Base-by-base conservation (phyloP, 2,329 filamentous ascomycete genomes). In the Trichoderma gracile region DNA sequence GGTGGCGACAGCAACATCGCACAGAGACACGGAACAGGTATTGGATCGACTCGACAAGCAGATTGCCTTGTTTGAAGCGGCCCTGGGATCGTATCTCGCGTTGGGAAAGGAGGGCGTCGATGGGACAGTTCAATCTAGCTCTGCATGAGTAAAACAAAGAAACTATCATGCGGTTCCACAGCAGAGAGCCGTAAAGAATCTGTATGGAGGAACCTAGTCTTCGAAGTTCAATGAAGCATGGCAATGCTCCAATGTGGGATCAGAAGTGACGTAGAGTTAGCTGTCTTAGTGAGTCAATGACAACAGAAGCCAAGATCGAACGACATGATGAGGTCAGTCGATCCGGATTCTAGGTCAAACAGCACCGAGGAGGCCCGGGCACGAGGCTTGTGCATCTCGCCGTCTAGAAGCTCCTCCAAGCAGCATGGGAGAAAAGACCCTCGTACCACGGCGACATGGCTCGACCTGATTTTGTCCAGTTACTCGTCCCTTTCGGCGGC, bases 11-110 rank as follows among this genome's bases (percentile, higher is more conserved):
- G 57, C 57, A 4, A 45, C 23, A 50, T 61, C 57, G 38, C 57
- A 61, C 38, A 61, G 57, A 30, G 57, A 61, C 40, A 61, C 57
- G 8, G 5, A 45, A 33, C 10, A 33, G 43, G 38, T 61, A 25
- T 14, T 61, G 33, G 23, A 61, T 23, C 57, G 47, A 25, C 47
- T 61, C 19, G 57, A 61, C 38, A 30, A 45, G 45, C 47, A 61
- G 38, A 53, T 45, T 61, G 38, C 38, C 25, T 61, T 46, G 47
- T 52, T 61, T 52, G 47, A 45, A 12, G 23, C 50, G 9, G 38
- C 15, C 15, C 15, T 61, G 47, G 33, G 7, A 23, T 47, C 17
- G 38, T 52, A 61, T 33, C 23, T 40, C 23, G 25, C 17, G 15
- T 25, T 5, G 7, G 7, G 23, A 15, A 14, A 9, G 38, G 5